Conservation (phyloP, 768 basidiomycete genomes). For the Serendipita sp. region DNA sequence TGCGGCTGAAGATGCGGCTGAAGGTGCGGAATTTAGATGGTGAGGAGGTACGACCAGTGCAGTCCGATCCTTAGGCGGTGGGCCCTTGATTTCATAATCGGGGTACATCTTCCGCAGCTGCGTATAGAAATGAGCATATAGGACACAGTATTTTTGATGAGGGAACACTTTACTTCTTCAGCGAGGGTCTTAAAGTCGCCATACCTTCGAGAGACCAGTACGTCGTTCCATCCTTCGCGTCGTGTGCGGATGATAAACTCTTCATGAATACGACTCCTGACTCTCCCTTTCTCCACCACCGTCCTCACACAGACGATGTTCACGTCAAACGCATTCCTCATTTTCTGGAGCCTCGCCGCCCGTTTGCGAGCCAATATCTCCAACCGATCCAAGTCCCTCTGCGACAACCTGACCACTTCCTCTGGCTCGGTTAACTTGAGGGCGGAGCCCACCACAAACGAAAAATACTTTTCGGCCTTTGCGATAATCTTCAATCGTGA, state of each 20-base stretch:
- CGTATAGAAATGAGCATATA: slow-evolving; percentile 12
- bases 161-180: slow-evolving; percentile 46
- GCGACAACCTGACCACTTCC: slow-evolving; percentile 79
- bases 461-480: slow-evolving; percentile 73
- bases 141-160: not conserved
- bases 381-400: slow-evolving; percentile 65
- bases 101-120: slow-evolving; percentile 82
- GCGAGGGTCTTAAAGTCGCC: slow-evolving; percentile 88
- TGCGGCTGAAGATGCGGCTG: not conserved
- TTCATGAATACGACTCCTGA: slow-evolving; percentile 78
- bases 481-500: slow-evolving; percentile 50
- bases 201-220: slow-evolving; percentile 83
- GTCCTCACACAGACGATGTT: slow-evolving; percentile 82
- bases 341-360: slow-evolving; percentile 31
- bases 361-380: slow-evolving; percentile 55
- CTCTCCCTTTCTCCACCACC: slow-evolving; percentile 66
- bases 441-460: slow-evolving; percentile 66
- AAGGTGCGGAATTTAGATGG: slow-evolving; percentile 11
- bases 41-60: slow-evolving; percentile 36
- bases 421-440: slow-evolving; percentile 73
- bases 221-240: slow-evolving; percentile 51
- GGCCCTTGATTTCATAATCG: slow-evolving; percentile 60
- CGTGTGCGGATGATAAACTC: slow-evolving; percentile 92
- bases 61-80: slow-evolving; percentile 80
- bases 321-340: slow-evolving; percentile 59